phyloP scores from a whole-genome alignment of 768 basidiomycete species.

The Phylloporus rhodoxanthus region DNA sequence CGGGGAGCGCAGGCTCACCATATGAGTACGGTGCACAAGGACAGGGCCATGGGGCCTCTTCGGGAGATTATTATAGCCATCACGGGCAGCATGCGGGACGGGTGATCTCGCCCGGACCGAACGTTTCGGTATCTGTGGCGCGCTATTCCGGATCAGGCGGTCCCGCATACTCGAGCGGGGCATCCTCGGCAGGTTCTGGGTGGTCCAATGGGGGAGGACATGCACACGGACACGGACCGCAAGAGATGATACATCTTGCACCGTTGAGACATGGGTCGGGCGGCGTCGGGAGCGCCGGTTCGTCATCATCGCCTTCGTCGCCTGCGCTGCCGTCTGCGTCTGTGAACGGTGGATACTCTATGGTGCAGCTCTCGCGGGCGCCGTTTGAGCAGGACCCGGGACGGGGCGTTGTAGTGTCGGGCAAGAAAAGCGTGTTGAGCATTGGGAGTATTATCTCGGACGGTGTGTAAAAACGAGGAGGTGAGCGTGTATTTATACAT shows the following conservation, averaged over 20 bases:
- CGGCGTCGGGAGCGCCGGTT: conserved; percentile 9
- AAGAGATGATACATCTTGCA: conserved; percentile 33
- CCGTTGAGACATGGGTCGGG: conserved; percentile 25
- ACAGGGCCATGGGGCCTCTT: conserved; percentile 14
- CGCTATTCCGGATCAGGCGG: conserved; percentile 12
- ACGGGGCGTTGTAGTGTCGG: conserved; percentile 13
- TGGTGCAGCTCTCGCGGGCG: conserved; percentile 29
- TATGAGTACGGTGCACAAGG: conserved; percentile 21
- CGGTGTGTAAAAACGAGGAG: conserved; percentile 9
- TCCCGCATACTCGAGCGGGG: conserved; percentile 6
- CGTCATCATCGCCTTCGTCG: conserved; percentile 26
- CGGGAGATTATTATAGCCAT: conserved; percentile 23
- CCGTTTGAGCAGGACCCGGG: conserved; percentile 30
- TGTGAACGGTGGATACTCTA: conserved; percentile 16
- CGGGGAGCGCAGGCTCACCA: conserved; percentile 19
- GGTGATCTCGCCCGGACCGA: conserved; percentile 17
- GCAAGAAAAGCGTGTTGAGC: conserved; percentile 63
- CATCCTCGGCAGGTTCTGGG: conserved; percentile 2
- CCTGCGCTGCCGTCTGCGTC: conserved; percentile 21
- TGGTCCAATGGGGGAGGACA: conserved; percentile 15
- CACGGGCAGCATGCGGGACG: conserved; percentile 16
- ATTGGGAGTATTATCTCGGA: conserved; percentile 70
- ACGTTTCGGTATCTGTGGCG: conserved; percentile 8
- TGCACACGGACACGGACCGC: conserved; percentile 19
- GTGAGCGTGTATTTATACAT: background rate